Evolutionary conservation across 352 stramenopile genomes (phyloP), one percentile per base, ranked within the genome.

Genomic region (Blastocystis sp.): DNA sequence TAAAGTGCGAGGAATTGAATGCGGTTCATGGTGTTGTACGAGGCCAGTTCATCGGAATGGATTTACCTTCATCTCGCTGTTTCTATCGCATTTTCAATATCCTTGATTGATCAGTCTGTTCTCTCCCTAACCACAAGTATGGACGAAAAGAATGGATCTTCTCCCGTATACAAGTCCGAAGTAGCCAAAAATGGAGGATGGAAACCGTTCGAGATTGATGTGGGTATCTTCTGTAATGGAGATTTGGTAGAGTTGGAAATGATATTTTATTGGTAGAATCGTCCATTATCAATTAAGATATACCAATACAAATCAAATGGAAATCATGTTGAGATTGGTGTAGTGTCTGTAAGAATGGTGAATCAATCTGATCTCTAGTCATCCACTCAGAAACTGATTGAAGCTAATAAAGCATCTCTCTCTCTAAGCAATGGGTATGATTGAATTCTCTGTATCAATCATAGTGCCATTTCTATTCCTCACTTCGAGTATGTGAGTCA

Each of bases 31-130:
- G 43, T 2, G 16, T 80, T 11, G 24, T 80, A 5, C 21, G 27
- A 11, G 69, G 69, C 14, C 21, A 54, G 39, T 39, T 80, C n/a
- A 63, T 35, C 1, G 32, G 69, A 16, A 16, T 59, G n/a, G 21
- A 58, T 58, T 39, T 80, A 5, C 69, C 69, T 52, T 39, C 21
- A n/a, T 46, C 39, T 9, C 49, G 46, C 43, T 59, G 69, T 39
- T 80, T 80, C 69, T 63, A 58, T 21, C 24, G n/a, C 12, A 59
- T 80, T 63, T 80, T 29, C 24, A 59, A 80, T 77, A 77, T 77
- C 65, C 65, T 77, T 46, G 39, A 35, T 77, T 77, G 21, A 58
- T 51, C 6, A 29, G n/a, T 3, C 24, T 46, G 27, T 46, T 3
- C 6, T 39, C 21, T 49, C 35, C 65, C 56, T 77, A 21, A 77